phyloP scores from a whole-genome alignment of 2,329 filamentous ascomycete genomes.

The Fusarium pilosicola region DNA sequence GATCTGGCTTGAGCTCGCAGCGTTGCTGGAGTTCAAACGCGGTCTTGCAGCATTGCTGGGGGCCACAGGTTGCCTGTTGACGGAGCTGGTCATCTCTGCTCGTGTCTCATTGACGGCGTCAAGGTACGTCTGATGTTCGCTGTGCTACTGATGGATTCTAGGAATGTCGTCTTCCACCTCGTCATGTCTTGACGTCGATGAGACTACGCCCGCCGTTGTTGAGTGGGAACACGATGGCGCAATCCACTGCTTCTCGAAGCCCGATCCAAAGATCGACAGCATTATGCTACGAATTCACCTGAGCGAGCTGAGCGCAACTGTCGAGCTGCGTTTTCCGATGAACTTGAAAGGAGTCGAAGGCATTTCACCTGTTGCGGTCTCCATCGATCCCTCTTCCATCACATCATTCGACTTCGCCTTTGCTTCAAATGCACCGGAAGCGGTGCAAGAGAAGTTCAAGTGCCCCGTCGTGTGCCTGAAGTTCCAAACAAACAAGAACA shows the following conservation, averaged over 20 bases:
- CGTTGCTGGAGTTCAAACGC: background rate
- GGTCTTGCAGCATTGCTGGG: constrained; percentile 8
- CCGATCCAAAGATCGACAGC: constrained; percentile 16
- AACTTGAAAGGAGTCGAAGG: constrained; percentile 19
- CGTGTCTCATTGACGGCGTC: background rate
- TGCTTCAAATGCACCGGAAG: background rate
- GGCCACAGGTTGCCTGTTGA: constrained; percentile 9
- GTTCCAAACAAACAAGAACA: background rate
- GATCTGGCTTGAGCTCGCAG: constrained; percentile 7
- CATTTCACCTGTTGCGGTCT: background rate
- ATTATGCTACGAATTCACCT: constrained; percentile 5
- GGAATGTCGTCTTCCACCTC: constrained; percentile 8
- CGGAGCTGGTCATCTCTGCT: constrained; percentile 7
- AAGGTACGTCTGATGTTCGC: background rate
- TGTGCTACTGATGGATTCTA: constrained; percentile 3
- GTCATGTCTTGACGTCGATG: constrained; percentile 19
- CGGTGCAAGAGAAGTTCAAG: constrained; percentile 12
- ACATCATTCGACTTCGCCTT: constrained; percentile 3
- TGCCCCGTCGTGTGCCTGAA: background rate
- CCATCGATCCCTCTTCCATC: constrained; percentile 22
- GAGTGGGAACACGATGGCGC: constrained; percentile 7
- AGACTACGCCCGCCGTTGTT: constrained; percentile 4
- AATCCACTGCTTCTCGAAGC: constrained; percentile 12
- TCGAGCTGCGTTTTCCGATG: constrained; percentile 16
- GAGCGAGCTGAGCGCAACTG: background rate